These are phyloP conservation scores for Mikania micrantha DNA, from an alignment of 129 eudicot species.

Conservation along the genomic window DNA sequence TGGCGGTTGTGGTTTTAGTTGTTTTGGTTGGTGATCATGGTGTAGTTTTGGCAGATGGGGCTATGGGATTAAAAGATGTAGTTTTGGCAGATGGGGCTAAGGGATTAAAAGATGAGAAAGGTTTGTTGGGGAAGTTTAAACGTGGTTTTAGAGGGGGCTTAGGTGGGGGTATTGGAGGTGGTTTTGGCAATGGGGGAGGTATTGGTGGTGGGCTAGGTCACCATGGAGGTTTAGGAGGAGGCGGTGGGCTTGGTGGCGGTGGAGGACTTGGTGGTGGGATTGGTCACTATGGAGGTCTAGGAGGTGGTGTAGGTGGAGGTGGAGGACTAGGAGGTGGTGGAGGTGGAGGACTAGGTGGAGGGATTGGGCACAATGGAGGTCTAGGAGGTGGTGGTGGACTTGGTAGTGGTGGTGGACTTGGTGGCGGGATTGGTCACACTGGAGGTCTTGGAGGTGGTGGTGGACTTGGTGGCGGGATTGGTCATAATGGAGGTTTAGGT, in stretches of 20 bases:
- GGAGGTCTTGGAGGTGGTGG: conserved; percentile 15
- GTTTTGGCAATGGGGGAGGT: background rate
- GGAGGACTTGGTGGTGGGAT: background rate
- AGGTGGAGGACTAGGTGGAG: background rate
- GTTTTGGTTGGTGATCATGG: conserved; percentile 11
- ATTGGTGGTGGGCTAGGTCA: background rate
- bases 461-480: conserved; percentile 13
- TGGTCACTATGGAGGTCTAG: background rate
- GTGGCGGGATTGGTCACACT: background rate
- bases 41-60: conserved; percentile 13
- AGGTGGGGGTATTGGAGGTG: conserved; percentile 5
- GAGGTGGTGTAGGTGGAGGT: background rate
- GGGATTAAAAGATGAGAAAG: conserved; percentile 28
- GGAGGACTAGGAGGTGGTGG: background rate
- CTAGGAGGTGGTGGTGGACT: conserved; percentile 5
- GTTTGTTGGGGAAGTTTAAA: conserved; percentile 20
- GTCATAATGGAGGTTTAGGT: background rate
- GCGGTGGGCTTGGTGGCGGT: conserved; percentile 3
- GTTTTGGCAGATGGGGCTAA: conserved; percentile 13
- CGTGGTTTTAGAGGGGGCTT: conserved; percentile 22
- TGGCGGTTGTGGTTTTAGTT: conserved; percentile 19
- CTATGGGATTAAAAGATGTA: conserved; percentile 22
- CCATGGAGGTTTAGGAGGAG: background rate
- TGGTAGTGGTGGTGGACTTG: conserved; percentile 18
- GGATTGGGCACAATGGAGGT: background rate